phyloP scores from a whole-genome alignment of 306 rosid species.

The Cyamopsis tetragonoloba region DNA sequence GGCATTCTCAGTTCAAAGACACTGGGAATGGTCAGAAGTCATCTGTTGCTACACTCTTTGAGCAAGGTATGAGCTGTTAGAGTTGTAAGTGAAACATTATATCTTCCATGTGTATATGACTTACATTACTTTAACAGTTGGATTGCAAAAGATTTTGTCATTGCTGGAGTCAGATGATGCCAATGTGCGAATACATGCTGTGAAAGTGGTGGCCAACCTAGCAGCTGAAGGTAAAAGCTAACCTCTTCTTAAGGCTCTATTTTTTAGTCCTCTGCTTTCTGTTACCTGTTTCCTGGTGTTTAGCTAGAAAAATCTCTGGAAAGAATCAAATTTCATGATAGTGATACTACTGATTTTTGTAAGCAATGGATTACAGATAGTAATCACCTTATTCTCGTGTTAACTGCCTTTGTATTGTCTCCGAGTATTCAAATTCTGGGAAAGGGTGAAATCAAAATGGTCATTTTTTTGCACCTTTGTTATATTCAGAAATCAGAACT shows the following conservation, averaged over 20 bases:
- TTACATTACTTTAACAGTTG: conserved; percentile 56
- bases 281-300: background rate
- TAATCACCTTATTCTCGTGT: background rate
- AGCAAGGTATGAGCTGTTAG: conserved; percentile 57
- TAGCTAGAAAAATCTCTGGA: background rate
- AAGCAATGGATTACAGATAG: background rate
- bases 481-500: no score
- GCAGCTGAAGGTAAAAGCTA: conserved; percentile 87
- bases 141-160: conserved; percentile 83
- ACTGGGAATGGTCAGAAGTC: conserved; percentile 59
- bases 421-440: background rate
- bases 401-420: background rate
- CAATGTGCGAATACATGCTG: conserved; percentile 92
- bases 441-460: background rate
- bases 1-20: conserved; percentile 64
- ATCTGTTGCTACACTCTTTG: conserved; percentile 73
- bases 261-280: conserved; percentile 5
- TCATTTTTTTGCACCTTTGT: background rate
- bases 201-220: conserved; percentile 94
- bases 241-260: conserved; percentile 11
- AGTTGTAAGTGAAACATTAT: conserved; percentile 12
- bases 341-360: background rate
- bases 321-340: background rate
- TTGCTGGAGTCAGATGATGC: conserved; percentile 96
- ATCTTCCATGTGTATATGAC: conserved; percentile 22